Evolutionary conservation across 306 rosid species (phyloP), one percentile per base, ranked within the genome.

Genomic region (Herpetospermum pedunculosum): DNA sequence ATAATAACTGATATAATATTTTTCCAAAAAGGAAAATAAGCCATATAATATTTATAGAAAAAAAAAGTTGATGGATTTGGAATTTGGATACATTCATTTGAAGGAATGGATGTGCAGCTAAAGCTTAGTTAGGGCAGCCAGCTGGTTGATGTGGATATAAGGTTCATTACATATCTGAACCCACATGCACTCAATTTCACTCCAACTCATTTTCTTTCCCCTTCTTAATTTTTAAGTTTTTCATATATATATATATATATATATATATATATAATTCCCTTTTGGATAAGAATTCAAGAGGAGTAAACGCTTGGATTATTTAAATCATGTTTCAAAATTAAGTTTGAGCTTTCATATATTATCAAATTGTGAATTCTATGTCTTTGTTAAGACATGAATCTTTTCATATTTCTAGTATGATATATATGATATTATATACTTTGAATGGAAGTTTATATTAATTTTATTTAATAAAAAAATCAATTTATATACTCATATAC

Each of bases 121-220:
- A 32, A 34, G 21, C 26, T 2, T 32, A 32, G 68, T 32, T 60
- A 60, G 46, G 49, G 50, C 72, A 38, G 72, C 50, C 72, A 65
- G 72, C 72, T 65, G 50, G 49, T 21, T 64, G 72, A 65, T 65
- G 72, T 65, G 34, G 72, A 65, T 65, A 65, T 64, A 64, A 37
- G 8, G 3, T 64, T 64, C 71, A 30, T 62, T 19, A 60, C 41
- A 8, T 60, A 32, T 55, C 64, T 15, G 1, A 0, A 58, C 11
- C 64, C 65, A 58, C 65, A 34, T 64, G 71, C 71, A 4, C 71
- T 64, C 49, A 4, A 64, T 64, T 35, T 62, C 49, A 64, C n/a
- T 35, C 68, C 69, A 32, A 60, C 26, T 60, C 69, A 32, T 60
- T 32, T 35, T 64, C 46, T 18, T 34, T 18, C 16, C 23, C 19